phyloP scores from a whole-genome alignment of 2,329 filamentous ascomycete species.

The Penicillium brevicompactum region DNA sequence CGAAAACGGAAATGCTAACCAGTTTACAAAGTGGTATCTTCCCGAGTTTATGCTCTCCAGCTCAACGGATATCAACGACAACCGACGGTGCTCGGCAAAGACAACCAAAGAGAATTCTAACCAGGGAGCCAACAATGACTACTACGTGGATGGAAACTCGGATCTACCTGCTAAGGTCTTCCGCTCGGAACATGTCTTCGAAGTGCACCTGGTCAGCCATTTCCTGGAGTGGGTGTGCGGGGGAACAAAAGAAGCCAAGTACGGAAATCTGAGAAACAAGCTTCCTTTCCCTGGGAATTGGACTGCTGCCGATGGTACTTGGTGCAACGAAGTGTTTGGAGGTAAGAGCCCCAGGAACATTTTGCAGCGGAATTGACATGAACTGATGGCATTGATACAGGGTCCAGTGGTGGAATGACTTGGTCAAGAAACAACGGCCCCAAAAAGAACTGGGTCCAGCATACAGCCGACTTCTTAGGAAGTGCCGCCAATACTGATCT shows the following conservation, averaged over 20 bases:
- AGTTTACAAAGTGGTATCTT: conserved; percentile 11
- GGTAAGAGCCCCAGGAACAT: neutral
- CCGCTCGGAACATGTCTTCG: conserved; percentile 11
- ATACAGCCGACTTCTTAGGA: conserved; percentile 3
- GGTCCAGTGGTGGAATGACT: conserved; percentile 4
- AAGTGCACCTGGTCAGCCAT: conserved; percentile 11
- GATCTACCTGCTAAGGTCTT: conserved; percentile 4
- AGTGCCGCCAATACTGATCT: neutral
- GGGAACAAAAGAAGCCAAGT: conserved; percentile 5
- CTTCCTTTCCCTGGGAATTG: conserved; percentile 2
- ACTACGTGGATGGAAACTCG: neutral
- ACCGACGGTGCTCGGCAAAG: conserved; percentile 9
- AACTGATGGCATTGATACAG: conserved; percentile 2
- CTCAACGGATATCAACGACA: conserved; percentile 6
- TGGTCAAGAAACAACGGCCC: conserved; percentile 4
- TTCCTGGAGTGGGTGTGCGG: conserved; percentile 14
- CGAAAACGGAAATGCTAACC: neutral
- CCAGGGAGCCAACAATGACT: conserved; percentile 3
- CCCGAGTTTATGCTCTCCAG: conserved; percentile 12
- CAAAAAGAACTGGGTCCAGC: conserved; percentile 6
- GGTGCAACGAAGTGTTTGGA: conserved; percentile 2
- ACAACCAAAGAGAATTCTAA: conserved; percentile 8
- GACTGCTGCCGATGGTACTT: neutral
- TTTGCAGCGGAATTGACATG: neutral
- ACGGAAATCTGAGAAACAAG: neutral